Evolutionary conservation across 1,284 basidiomycete species (phyloP).

Genomic region (Cutaneotrichosporon cavernicola): DNA sequence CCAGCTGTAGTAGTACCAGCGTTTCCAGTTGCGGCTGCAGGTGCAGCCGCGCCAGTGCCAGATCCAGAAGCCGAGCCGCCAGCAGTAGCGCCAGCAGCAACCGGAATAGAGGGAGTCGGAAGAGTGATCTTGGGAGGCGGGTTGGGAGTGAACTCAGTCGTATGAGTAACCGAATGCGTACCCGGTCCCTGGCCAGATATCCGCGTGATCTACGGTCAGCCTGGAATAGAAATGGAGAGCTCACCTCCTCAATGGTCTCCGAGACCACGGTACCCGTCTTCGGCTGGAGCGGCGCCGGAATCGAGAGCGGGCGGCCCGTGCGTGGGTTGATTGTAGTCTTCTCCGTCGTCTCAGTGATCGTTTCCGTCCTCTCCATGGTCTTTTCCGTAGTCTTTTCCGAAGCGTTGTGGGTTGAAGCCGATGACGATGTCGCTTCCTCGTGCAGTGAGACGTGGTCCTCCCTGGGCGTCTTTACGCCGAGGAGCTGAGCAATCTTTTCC

Average conservation of each 20-base stretch:
- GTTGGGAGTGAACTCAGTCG: neutral
- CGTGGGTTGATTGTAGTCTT: constrained; percentile 27
- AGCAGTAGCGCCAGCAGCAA: no score
- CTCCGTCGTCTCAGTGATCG: constrained; percentile 1
- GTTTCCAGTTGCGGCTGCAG: neutral
- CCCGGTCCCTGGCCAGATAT: neutral
- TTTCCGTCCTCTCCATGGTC: constrained; percentile 6
- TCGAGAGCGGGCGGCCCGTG: constrained; percentile 38
- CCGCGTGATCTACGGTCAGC: constrained; percentile 16
- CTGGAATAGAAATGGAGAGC: neutral
- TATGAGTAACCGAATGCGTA: constrained; percentile 4
- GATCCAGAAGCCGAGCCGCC: neutral
- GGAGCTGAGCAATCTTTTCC: constrained; percentile 4
- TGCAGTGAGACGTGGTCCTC: neutral
- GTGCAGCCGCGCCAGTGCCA: neutral
- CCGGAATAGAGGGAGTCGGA: neutral
- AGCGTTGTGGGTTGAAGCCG: neutral
- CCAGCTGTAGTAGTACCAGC: constrained; percentile 10
- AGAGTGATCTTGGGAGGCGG: neutral
- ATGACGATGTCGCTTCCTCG: neutral
- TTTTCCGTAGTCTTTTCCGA: neutral
- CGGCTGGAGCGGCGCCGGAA: constrained; percentile 25
- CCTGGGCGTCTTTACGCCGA: neutral
- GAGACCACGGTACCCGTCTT: constrained; percentile 29
- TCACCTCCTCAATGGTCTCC: constrained; percentile 45